Percentiles rank a stretch among this genome's conserved stretches.
Conservation (phyloP, 257 asterid genomes). For the Ballota nigra region DNA sequence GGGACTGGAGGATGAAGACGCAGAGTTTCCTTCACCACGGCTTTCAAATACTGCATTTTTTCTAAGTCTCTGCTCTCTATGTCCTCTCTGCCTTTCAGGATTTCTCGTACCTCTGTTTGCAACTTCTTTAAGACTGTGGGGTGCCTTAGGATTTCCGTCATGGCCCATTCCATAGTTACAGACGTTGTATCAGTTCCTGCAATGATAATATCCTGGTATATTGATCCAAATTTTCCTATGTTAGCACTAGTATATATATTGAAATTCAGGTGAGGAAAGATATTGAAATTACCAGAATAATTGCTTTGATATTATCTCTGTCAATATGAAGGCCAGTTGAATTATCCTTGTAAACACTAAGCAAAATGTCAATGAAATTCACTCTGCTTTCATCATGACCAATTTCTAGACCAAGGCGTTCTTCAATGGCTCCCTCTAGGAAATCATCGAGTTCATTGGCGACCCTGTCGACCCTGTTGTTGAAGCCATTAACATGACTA, state of each 20-base stretch:
- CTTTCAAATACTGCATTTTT: too few species aligned
- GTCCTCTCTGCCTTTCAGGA: too few species aligned
- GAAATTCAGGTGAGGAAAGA: too few species aligned
- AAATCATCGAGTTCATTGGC: constrained; percentile 39
- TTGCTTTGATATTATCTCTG: constrained; percentile 31
- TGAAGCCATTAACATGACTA: constrained; percentile 37
- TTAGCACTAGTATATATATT: too few species aligned
- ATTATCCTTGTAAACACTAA: constrained; percentile 16
- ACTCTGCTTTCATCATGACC: not conserved
- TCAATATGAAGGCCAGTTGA: constrained; percentile 18
- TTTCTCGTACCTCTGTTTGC: too few species aligned
- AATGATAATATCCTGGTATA: constrained; percentile 36
- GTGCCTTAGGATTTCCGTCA: constrained; percentile 46
- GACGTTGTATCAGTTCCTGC: constrained; percentile 54
- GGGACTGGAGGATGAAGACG: too few species aligned
- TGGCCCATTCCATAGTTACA: constrained; percentile 40
- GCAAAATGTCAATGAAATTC: constrained; percentile 38
- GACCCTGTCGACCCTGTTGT: constrained; percentile 24
- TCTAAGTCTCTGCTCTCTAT: too few species aligned
- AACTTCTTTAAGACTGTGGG: constrained; percentile 31
- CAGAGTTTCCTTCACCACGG: too few species aligned
- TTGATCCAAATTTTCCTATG: too few species aligned
- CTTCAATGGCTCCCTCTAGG: constrained; percentile 37
- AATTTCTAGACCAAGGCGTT: constrained; percentile 5
- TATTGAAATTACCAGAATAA: constrained; percentile 22